A percentile compares a stretch with the other conserved stretches of the same genome.
Conservation (phyloP, 768 basidiomycete genomes). For the Cubamyces sp. region DNA sequence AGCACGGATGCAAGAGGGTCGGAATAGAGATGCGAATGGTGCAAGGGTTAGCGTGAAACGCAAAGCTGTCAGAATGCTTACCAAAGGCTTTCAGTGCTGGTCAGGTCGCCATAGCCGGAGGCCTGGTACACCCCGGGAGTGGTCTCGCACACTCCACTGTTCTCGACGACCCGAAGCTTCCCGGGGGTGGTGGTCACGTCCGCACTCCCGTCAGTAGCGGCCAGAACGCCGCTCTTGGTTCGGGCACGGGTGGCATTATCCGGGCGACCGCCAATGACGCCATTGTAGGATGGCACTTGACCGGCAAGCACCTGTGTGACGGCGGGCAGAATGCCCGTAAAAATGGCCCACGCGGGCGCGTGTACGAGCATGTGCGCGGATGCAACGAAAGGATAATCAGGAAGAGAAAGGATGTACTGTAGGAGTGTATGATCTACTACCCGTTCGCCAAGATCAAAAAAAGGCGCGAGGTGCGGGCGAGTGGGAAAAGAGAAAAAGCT, state of each 20-base stretch:
- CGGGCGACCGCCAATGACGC: conserved; percentile 53
- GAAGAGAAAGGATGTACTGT: not conserved
- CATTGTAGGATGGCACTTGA: conserved; percentile 53
- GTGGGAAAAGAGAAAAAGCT: not conserved
- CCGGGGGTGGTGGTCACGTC: conserved; percentile 41
- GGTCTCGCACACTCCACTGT: conserved; percentile 68
- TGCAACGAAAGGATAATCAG: not conserved
- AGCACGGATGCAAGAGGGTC: not conserved
- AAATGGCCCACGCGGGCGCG: conserved; percentile 8
- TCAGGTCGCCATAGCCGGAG: conserved; percentile 66
- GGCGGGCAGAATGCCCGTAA: conserved; percentile 22
- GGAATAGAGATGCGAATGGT: not conserved
- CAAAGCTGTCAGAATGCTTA: conserved; percentile 29
- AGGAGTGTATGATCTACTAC: not conserved
- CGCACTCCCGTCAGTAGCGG: conserved; percentile 12
- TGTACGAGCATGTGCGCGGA: conserved; percentile 26
- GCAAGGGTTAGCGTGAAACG: conserved; percentile 2
- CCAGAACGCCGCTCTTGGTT: conserved; percentile 10
- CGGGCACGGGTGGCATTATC: conserved; percentile 5
- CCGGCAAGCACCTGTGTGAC: conserved; percentile 33
- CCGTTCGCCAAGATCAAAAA: too few species aligned
- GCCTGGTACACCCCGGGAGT: conserved; percentile 64
- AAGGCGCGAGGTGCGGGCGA: too few species aligned
- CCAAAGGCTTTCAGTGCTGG: conserved; percentile 60
- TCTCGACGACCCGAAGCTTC: conserved; percentile 58